Evolutionary conservation across 768 basidiomycete species (phyloP).

Genomic region (Pleurotus sapidus): DNA sequence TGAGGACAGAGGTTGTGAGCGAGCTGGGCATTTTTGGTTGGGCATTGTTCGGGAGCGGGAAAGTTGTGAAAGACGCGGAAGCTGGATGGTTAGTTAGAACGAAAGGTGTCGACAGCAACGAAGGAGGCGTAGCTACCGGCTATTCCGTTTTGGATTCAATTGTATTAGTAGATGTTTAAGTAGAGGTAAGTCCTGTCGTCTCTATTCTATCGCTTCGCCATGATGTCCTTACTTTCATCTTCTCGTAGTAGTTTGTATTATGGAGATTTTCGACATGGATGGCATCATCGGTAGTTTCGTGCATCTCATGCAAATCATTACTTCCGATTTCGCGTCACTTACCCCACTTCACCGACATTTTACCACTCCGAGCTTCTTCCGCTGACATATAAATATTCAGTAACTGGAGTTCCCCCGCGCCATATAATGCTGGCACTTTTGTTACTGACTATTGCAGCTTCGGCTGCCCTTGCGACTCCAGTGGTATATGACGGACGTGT

Average conservation of each 20-base stretch:
- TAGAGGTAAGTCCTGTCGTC: not conserved
- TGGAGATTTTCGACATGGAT: too few species aligned
- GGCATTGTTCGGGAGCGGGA: slow-evolving; percentile 58
- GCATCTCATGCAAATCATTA: not conserved
- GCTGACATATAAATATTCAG: not conserved
- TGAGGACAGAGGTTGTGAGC: slow-evolving; percentile 71
- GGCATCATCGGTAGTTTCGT: not conserved
- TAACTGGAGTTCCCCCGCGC: not conserved
- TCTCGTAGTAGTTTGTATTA: not conserved
- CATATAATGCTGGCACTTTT: not conserved
- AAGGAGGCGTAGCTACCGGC: slow-evolving; percentile 88
- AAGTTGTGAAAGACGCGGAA: slow-evolving; percentile 47
- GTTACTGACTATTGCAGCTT: not conserved
- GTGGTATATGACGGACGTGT: slow-evolving; percentile 56
- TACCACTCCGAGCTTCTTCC: not conserved
- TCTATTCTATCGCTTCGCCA: not conserved
- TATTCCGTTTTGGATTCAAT: slow-evolving; percentile 75
- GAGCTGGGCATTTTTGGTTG: slow-evolving; percentile 94
- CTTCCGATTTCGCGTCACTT: not conserved
- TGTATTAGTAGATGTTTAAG: slow-evolving; percentile 46
- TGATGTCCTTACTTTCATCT: not conserved
- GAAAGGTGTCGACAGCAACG: slow-evolving; percentile 87
- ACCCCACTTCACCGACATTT: not conserved
- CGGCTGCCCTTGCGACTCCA: slow-evolving; percentile 9
- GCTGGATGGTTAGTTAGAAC: slow-evolving; percentile 87